phyloP scores from a whole-genome alignment of 345 rosid species.

The Mercurialis annua region DNA sequence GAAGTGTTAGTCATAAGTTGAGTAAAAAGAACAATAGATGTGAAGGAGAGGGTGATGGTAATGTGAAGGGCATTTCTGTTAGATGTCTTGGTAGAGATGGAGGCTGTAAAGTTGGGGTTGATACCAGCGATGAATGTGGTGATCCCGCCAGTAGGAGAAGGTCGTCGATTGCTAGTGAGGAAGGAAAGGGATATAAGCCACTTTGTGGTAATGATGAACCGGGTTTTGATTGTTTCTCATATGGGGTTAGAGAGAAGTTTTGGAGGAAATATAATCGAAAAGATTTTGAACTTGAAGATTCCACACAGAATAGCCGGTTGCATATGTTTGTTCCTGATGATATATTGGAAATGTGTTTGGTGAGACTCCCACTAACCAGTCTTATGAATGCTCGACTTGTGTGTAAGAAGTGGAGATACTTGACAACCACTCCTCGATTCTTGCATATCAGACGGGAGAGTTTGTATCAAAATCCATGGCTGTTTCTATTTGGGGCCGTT shows the following conservation, averaged over 20 bases:
- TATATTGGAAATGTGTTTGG: constrained; percentile 83
- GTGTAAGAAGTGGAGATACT: constrained; percentile 85
- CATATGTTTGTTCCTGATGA: constrained; percentile 82
- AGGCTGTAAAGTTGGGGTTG: constrained; percentile 97
- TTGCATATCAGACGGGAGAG: constrained; percentile 72
- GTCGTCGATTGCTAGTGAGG: constrained; percentile 73
- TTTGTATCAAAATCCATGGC: constrained; percentile 71
- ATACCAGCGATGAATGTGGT: constrained; percentile 69
- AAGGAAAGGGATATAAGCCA: constrained; percentile 53
- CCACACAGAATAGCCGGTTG: constrained; percentile 45
- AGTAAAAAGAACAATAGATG: constrained; percentile 51
- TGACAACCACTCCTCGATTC: constrained; percentile 69
- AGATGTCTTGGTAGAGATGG: constrained; percentile 79
- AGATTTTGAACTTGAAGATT: constrained; percentile 39
- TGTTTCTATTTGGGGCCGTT: constrained; percentile 81
- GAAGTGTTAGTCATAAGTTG: constrained; percentile 72
- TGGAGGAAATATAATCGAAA: constrained; percentile 69
- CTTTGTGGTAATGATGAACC: constrained; percentile 70
- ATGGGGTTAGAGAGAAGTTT: constrained; percentile 77
- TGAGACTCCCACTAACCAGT: constrained; percentile 78
- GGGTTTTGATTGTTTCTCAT: constrained; percentile 78
- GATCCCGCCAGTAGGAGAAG: constrained; percentile 71
- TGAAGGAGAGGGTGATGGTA: constrained; percentile 56
- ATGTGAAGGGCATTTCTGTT: constrained; percentile 47
- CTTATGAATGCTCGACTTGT: constrained; percentile 88